phyloP scores from a whole-genome alignment of 495 filamentous ascomycete genomes.

The Lentithecium fluviatile region DNA sequence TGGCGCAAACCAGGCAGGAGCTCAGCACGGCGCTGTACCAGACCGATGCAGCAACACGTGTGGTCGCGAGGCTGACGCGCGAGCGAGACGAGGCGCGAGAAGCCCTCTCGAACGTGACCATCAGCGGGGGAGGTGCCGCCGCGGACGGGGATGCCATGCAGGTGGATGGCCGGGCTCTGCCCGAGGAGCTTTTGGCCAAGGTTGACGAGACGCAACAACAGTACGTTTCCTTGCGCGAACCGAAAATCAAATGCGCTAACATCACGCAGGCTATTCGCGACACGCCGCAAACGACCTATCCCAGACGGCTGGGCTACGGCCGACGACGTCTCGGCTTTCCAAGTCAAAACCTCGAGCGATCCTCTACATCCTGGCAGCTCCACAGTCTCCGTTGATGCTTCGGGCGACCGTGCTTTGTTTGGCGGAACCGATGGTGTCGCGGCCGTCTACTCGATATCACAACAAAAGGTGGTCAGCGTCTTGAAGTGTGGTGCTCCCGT shows the following conservation, averaged over 20 bases:
- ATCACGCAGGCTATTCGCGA: constrained; percentile 68
- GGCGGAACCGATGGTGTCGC: constrained; percentile 76
- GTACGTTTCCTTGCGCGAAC: constrained; percentile 50
- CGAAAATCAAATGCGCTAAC: constrained; percentile 10
- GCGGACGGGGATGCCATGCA: constrained; percentile 82
- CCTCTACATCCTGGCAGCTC: constrained; percentile 62
- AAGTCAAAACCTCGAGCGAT: constrained; percentile 59
- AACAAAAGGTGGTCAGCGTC: constrained; percentile 65
- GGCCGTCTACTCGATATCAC: constrained; percentile 73
- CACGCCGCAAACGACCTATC: constrained; percentile 80
- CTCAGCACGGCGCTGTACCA: constrained; percentile 91
- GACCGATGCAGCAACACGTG: constrained; percentile 89
- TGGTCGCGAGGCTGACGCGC: constrained; percentile 82
- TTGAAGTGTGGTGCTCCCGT: constrained; percentile 67
- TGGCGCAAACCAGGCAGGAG: constrained; percentile 88
- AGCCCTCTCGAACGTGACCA: constrained; percentile 80
- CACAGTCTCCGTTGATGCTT: constrained; percentile 63
- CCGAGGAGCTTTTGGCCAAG: constrained; percentile 68
- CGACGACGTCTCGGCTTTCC: constrained; percentile 69
- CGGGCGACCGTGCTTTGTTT: constrained; percentile 69
- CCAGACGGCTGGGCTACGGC: constrained; percentile 80
- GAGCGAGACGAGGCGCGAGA: constrained; percentile 92
- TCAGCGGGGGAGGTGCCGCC: constrained; percentile 47
- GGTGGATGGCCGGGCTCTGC: constrained; percentile 71
- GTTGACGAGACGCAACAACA: constrained; percentile 74